Percentiles rank a stretch among this genome's conserved stretches.
phyloP scores from a whole-genome alignment of 2,329 filamentous ascomycete genomes.

The Ceratocystis destructans region DNA sequence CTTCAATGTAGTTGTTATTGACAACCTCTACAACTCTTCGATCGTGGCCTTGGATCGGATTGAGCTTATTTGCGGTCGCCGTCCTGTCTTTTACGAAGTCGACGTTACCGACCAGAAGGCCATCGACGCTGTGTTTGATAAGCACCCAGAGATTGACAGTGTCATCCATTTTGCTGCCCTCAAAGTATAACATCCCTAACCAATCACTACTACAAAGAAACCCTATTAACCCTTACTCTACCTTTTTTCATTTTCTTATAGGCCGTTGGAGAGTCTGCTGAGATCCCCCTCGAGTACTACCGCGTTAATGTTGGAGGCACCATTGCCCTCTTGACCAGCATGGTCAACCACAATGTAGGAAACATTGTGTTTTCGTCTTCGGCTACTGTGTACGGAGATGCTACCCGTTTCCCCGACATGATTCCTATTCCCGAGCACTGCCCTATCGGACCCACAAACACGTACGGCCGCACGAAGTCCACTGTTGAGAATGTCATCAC shows the following conservation, averaged over 20 bases:
- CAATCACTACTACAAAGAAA: conserved; percentile 13
- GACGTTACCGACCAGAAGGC: conserved; percentile 78
- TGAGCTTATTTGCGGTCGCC: conserved; percentile 81
- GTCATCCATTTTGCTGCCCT: conserved; percentile 98
- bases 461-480: conserved; percentile 93
- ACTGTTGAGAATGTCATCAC: conserved; percentile 85
- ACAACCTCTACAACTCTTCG: conserved; percentile 96
- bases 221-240: conserved; percentile 12
- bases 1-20: conserved; percentile 92
- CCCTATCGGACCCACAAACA: conserved; percentile 91
- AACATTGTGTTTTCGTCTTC: conserved; percentile 99
- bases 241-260: conserved; percentile 27
- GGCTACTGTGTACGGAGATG: conserved; percentile 95
- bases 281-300: conserved; percentile 96
- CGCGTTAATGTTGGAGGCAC: conserved; percentile 90
- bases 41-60: conserved; percentile 86
- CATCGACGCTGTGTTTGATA: conserved; percentile 74
- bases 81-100: conserved; percentile 67
- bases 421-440: conserved; percentile 97
- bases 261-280: conserved; percentile 90
- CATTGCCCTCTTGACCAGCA: conserved; percentile 70
- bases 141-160: conserved; percentile 87
- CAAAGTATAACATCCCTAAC: conserved; percentile 48
- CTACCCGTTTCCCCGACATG: conserved; percentile 91
- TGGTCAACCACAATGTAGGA: conserved; percentile 78